These are phyloP conservation scores for Thymus mandschuricus DNA, from an alignment of 257 asterid genomes.

Conservation along the genomic window DNA sequence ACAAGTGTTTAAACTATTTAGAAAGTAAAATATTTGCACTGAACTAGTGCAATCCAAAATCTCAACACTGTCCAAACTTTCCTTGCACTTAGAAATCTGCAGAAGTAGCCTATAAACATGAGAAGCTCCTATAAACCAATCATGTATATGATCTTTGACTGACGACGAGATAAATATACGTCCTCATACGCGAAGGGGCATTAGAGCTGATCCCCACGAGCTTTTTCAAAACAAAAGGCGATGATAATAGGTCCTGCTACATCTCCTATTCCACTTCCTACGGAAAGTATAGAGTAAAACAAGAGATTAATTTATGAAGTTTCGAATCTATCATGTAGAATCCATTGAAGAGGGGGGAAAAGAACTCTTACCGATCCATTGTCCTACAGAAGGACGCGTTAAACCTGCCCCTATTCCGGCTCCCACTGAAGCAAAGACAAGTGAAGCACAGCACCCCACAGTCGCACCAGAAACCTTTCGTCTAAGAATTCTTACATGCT, in stretches of 20 bases:
- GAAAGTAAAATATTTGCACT: neutral
- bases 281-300: conserved; percentile 9
- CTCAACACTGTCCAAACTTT: neutral
- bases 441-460: conserved; percentile 66
- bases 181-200: neutral
- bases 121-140: neutral
- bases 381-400: conserved; percentile 81
- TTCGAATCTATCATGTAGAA: neutral
- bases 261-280: conserved; percentile 89
- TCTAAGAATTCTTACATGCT: conserved; percentile 52
- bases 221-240: conserved; percentile 55
- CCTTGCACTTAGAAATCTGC: neutral
- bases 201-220: conserved; percentile 3
- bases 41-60: neutral
- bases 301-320: neutral
- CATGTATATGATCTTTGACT: neutral
- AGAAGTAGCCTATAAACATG: neutral
- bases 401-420: conserved; percentile 83
- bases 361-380: conserved; percentile 81
- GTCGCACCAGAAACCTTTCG: conserved; percentile 57
- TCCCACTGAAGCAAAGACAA: conserved; percentile 82
- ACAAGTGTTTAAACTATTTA: no score
- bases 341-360: neutral
- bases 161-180: neutral
- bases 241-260: conserved; percentile 73